A percentile compares a stretch with the other conserved stretches of the same genome.
These are phyloP conservation scores for Aegilops longissima DNA, from an alignment of 176 grass and related monocot species.

Conservation along the genomic window DNA sequence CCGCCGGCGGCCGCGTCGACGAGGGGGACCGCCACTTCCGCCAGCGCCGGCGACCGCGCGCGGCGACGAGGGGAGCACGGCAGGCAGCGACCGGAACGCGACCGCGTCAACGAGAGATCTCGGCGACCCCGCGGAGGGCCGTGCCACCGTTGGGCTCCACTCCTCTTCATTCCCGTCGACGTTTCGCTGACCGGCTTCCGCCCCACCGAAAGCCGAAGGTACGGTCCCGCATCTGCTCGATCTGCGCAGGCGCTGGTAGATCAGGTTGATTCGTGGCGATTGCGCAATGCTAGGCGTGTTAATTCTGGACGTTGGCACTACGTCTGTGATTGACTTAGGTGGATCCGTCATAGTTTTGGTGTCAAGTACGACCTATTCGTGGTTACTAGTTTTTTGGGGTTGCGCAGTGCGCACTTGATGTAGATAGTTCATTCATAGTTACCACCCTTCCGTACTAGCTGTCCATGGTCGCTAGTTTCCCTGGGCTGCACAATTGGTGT, in stretches of 20 bases:
- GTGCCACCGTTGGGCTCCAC: not conserved
- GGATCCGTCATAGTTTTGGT: slow-evolving; percentile 1
- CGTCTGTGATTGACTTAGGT: not conserved
- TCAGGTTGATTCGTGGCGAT: not conserved
- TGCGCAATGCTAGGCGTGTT: not conserved
- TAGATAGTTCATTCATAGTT: not conserved
- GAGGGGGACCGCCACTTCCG: not conserved
- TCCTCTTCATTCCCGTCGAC: not conserved
- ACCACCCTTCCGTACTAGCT: too few relatives aligned
- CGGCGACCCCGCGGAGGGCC: not conserved
- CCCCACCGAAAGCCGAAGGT: not conserved
- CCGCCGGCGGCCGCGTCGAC: not conserved
- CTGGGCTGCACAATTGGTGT: not conserved
- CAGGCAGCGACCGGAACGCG: not conserved
- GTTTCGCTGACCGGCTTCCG: not conserved
- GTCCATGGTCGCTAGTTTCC: not conserved
- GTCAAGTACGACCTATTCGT: not conserved
- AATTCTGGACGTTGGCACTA: not conserved
- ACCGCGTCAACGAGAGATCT: not conserved
- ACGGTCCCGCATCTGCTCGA: not conserved
- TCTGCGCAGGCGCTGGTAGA: not conserved
- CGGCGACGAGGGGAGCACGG: not conserved
- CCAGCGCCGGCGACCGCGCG: not conserved
- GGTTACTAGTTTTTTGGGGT: not conserved
- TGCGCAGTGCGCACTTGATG: not conserved